Percentiles rank a stretch among this genome's conserved stretches.
Evolutionary conservation across 345 rosid species (phyloP).

Genomic region (Hibiscus syriacus): DNA sequence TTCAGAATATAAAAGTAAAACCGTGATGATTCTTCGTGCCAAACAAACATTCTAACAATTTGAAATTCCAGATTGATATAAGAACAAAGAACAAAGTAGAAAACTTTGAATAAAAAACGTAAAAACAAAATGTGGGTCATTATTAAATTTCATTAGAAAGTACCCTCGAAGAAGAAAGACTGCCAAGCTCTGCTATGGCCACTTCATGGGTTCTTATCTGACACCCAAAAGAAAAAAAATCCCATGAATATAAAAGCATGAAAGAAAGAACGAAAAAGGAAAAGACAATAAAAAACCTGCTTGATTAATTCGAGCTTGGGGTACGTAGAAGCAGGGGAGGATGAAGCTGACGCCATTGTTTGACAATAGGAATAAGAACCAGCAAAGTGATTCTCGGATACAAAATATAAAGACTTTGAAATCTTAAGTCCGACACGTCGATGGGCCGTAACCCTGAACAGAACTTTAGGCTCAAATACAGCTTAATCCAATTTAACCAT

Average conservation of each 20-base stretch:
- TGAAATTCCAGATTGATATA: not conserved
- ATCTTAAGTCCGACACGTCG: not conserved
- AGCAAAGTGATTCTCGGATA: not conserved
- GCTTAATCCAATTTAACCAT: not conserved
- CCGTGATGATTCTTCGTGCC: not conserved
- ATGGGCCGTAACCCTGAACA: not conserved
- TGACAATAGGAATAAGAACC: not conserved
- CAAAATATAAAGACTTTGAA: too few relatives aligned
- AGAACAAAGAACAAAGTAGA: not conserved
- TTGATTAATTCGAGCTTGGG: constrained; percentile 13
- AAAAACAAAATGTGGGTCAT: not conserved
- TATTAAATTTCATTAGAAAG: not conserved
- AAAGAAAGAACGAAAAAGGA: not conserved
- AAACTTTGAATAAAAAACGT: not conserved
- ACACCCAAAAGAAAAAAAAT: too few relatives aligned
- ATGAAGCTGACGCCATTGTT: constrained; percentile 8
- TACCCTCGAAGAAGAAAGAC: constrained; percentile 35
- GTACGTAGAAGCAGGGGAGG: constrained; percentile 3
- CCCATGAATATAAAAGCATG: not conserved
- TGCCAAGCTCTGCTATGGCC: constrained; percentile 38
- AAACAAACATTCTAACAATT: not conserved
- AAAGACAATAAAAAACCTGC: constrained; percentile 6
- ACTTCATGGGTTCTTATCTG: constrained; percentile 44
- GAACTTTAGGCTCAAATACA: not conserved
- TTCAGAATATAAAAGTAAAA: not conserved